Percentiles rank a stretch among this genome's conserved stretches.
phyloP scores from a whole-genome alignment of 2,329 filamentous ascomycete species.

The Madurella mycetomatis region DNA sequence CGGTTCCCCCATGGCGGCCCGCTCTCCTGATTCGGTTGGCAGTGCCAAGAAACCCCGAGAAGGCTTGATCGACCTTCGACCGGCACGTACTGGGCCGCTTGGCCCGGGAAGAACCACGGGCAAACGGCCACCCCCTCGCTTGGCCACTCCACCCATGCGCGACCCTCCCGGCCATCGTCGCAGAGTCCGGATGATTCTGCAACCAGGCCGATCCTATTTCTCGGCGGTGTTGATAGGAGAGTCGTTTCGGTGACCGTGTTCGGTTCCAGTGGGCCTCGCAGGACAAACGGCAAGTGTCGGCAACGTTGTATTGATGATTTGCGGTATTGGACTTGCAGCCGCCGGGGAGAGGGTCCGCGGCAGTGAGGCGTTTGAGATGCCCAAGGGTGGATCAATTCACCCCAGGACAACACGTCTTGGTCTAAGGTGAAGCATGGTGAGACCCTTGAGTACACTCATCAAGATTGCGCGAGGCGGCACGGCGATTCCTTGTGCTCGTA shows the following conservation, averaged over 20 bases:
- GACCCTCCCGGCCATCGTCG: background rate
- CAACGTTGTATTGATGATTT: no score
- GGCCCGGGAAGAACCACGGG: background rate
- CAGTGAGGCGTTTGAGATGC: no score
- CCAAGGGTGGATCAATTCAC: no score
- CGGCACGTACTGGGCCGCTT: background rate
- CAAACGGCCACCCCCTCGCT: background rate
- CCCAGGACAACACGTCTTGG: no score
- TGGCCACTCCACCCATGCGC: background rate
- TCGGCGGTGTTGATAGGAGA: background rate
- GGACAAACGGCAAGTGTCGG: background rate
- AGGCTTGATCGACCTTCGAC: slow-evolving; percentile 13
- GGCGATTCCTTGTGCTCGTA: no score
- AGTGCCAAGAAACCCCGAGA: slow-evolving; percentile 13
- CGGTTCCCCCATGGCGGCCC: background rate
- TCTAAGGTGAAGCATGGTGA: no score
- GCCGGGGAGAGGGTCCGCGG: no score
- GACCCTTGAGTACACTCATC: no score
- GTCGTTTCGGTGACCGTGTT: background rate
- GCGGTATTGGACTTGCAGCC: no score
- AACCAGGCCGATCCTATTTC: slow-evolving; percentile 4
- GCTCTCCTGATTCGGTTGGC: slow-evolving; percentile 3
- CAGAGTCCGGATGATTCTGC: slow-evolving; percentile 5
- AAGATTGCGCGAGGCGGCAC: no score
- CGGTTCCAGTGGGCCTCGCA: background rate